Evolutionary conservation across 139 green algal species (phyloP).

Genomic region (Chlorella sp.): DNA sequence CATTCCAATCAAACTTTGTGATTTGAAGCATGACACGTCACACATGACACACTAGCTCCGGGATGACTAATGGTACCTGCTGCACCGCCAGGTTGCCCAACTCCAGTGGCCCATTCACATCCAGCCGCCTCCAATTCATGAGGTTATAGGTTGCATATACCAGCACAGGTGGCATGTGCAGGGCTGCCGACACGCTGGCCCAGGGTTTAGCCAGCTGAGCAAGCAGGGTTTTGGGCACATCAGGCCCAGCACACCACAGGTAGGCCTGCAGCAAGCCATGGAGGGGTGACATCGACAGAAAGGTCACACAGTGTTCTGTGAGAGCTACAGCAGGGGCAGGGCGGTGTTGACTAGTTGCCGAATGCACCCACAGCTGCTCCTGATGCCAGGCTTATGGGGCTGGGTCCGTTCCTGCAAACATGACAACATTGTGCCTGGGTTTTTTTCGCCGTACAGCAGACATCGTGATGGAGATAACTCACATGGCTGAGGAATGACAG

Average conservation of each 20-base stretch:
- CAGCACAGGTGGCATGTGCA: conserved; percentile 37
- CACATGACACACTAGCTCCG: too few species aligned
- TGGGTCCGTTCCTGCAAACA: too few species aligned
- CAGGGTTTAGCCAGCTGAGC: conserved; percentile 30
- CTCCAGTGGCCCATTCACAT: too few species aligned
- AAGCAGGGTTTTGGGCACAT: too few species aligned
- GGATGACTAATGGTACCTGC: too few species aligned
- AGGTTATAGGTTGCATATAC: conserved; percentile 45
- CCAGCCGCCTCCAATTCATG: conserved; percentile 39
- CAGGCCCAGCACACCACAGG: conserved; percentile 38
- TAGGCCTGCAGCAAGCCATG: conserved; percentile 19
- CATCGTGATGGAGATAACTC: neutral
- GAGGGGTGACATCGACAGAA: too few species aligned
- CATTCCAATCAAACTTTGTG: too few species aligned
- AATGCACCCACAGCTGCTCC: neutral
- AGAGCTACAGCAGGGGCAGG: neutral
- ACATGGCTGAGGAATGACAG: conserved; percentile 41
- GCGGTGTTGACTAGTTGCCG: neutral
- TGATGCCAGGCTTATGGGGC: too few species aligned
- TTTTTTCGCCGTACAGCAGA: neutral
- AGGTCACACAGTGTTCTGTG: too few species aligned
- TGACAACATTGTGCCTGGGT: too few species aligned
- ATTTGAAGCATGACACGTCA: too few species aligned
- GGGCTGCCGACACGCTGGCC: conserved; percentile 11
- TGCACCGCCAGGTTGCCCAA: too few species aligned